phyloP scores from a whole-genome alignment of 148 eudicot genomes.

The Talinum fruticosum region DNA sequence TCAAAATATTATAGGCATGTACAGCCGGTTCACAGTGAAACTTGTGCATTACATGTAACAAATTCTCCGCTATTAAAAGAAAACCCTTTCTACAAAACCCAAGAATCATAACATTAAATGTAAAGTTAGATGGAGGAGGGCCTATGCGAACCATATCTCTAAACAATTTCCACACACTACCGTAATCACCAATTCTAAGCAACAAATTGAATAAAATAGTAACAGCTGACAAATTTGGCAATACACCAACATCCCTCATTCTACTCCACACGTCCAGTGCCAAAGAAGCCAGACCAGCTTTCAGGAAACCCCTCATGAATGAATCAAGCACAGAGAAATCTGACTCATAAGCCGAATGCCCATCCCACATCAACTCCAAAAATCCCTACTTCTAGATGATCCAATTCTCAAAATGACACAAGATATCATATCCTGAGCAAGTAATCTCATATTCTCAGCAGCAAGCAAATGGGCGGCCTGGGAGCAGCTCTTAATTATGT shows the following conservation, averaged over 20 bases:
- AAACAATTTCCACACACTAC: constrained; percentile 81
- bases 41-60: constrained; percentile 62
- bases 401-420: constrained; percentile 65
- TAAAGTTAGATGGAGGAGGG: constrained; percentile 48
- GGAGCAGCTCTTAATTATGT: constrained; percentile 43
- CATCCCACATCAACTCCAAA: constrained; percentile 64
- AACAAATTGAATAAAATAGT: constrained; percentile 51
- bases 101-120: constrained; percentile 59
- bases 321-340: constrained; percentile 75
- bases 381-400: constrained; percentile 43
- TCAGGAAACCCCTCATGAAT: constrained; percentile 73
- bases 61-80: constrained; percentile 57
- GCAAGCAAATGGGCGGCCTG: constrained; percentile 54
- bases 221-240: constrained; percentile 56
- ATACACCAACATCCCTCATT: constrained; percentile 59
- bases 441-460: constrained; percentile 30
- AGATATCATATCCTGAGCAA: constrained; percentile 73
- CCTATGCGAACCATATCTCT: constrained; percentile 71
- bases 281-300: constrained; percentile 44
- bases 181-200: constrained; percentile 67
- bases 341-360: constrained; percentile 42
- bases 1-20: constrained; percentile 72
- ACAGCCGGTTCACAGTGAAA: constrained; percentile 61
- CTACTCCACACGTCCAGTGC: constrained; percentile 54
- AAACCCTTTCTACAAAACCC: constrained; percentile 73